Evolutionary conservation across 768 basidiomycete genomes (phyloP), one percentile per base, ranked within the genome.

Genomic region (Lactarius evosmus): DNA sequence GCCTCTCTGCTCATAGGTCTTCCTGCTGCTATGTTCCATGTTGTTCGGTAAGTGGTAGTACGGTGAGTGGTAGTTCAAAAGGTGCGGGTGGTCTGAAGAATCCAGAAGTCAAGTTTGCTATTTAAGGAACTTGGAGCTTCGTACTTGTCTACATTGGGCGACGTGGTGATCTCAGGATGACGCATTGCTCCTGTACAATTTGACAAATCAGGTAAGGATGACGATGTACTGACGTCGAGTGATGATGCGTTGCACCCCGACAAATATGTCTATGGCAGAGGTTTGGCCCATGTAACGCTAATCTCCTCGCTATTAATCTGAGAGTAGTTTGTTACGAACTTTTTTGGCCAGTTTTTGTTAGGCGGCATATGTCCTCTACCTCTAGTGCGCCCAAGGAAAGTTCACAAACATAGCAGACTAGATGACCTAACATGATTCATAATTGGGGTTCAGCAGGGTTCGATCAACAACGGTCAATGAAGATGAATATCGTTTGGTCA

Each of bases 201-300:
- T 53, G 52, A 22, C 14, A 29, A 29, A 34, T n/a, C 36, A 4
- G 33, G 38, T 29, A 32, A 27, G 22, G 19, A 29, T 55, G 63
- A 56, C 36, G 53, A 36, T 6, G 14, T 29, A n/a, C 44, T 64
- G 63, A 64, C 63, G 53, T 63, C 33, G n/a, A 56, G 7, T 38
- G n/a, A 16, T 19, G 29, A 17, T 33, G 33, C n/a, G n/a, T n/a
- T n/a, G 33, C 4, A 33, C 33, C 33, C 9, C 8, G 8, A n/a
- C n/a, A n/a, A n/a, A n/a, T n/a, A n/a, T n/a, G n/a, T n/a, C n/a
- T n/a, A n/a, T n/a, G n/a, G 33, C 33, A 33, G 9, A 33, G 33
- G 33, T 33, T 6, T 40, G 38, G 38, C n/a, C n/a, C n/a, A n/a
- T n/a, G n/a, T n/a, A n/a, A n/a, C n/a, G n/a, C n/a, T n/a, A n/a